These are phyloP conservation scores for Colletotrichum melonis DNA, from an alignment of 2,329 filamentous ascomycete genomes.

Conservation along the genomic window DNA sequence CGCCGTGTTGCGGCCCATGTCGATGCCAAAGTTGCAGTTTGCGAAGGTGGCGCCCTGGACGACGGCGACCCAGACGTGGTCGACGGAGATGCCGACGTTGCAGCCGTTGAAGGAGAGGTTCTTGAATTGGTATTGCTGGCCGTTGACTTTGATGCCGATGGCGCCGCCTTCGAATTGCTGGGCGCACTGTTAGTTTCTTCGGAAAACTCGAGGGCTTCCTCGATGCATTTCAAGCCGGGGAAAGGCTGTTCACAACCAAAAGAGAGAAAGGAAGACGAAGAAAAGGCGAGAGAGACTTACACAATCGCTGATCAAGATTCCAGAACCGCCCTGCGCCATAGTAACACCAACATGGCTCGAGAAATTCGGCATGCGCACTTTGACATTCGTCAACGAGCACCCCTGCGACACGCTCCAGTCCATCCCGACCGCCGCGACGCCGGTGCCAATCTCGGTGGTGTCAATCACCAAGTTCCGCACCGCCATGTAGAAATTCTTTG, in stretches of 20 bases:
- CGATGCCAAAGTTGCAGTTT: slow-evolving; percentile 44
- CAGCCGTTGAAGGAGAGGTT: slow-evolving; percentile 44
- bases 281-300: slow-evolving; percentile 12
- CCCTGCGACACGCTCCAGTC: slow-evolving; percentile 47
- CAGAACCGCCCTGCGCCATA: slow-evolving; percentile 48
- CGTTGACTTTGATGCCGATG: slow-evolving; percentile 44
- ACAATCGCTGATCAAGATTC: slow-evolving; percentile 45
- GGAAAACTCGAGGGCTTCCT: too few species aligned
- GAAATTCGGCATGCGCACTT: slow-evolving; percentile 47
- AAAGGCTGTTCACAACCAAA: neutral
- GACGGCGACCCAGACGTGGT: slow-evolving; percentile 42
- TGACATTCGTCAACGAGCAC: slow-evolving; percentile 43
- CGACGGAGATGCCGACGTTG: slow-evolving; percentile 43
- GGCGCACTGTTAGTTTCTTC: neutral
- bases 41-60: slow-evolving; percentile 43
- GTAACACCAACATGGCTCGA: slow-evolving; percentile 49
- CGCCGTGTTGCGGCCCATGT: slow-evolving; percentile 41
- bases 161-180: slow-evolving; percentile 46
- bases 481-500: slow-evolving; percentile 48
- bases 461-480: slow-evolving; percentile 46
- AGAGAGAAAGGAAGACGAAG: too few species aligned
- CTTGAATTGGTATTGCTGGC: slow-evolving; percentile 50
- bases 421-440: slow-evolving; percentile 39
- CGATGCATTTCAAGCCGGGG: neutral
- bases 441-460: slow-evolving; percentile 38